phyloP scores from a whole-genome alignment of 2,329 filamentous ascomycete species.

The Cladosporium halotolerans region DNA sequence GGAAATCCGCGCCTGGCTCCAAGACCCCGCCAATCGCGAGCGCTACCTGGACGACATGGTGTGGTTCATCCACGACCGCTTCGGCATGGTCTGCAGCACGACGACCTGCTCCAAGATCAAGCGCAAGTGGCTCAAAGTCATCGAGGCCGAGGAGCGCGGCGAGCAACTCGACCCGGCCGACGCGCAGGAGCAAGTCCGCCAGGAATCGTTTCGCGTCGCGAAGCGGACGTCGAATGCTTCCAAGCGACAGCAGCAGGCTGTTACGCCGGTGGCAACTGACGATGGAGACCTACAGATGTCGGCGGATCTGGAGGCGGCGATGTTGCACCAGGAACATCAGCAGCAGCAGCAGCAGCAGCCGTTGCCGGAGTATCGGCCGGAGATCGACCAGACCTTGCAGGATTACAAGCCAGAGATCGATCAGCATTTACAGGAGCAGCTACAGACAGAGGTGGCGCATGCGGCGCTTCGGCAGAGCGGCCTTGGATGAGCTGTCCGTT shows the following conservation, averaged over 20 bases:
- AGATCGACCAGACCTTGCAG: background rate
- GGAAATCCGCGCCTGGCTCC: constrained; percentile 29
- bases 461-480: background rate
- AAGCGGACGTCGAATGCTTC: background rate
- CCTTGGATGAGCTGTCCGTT: background rate
- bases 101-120: constrained; percentile 32
- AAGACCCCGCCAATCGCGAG: constrained; percentile 25
- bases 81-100: constrained; percentile 29
- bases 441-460: constrained; percentile 1
- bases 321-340: background rate
- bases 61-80: constrained; percentile 30
- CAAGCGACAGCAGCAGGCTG: background rate
- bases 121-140: constrained; percentile 29
- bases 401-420: background rate
- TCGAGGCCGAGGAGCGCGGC: constrained; percentile 28
- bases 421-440: constrained; percentile 1
- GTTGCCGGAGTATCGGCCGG: background rate
- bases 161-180: constrained; percentile 21
- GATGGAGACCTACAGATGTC: background rate
- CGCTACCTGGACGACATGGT: constrained; percentile 30
- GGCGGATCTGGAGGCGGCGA: background rate
- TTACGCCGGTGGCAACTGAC: background rate
- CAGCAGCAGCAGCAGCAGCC: constrained; percentile 2
- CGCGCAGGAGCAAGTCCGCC: constrained; percentile 7
- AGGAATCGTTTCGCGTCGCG: background rate